Percentiles rank a stretch among this genome's conserved stretches.
Evolutionary conservation across 306 rosid species (phyloP).

Genomic region (Fragaria nilgerrensis): DNA sequence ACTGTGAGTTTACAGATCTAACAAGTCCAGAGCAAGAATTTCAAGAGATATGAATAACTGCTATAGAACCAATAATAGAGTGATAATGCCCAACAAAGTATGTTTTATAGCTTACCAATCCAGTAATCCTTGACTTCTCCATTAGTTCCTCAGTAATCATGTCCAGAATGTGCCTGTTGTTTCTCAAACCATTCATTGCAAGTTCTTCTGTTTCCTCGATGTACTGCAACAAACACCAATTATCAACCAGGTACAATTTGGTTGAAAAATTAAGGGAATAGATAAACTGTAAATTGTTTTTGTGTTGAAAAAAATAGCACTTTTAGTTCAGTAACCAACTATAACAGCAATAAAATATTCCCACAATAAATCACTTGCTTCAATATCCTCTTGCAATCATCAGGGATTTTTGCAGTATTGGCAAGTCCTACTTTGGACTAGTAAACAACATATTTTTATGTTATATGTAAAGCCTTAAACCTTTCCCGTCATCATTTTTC

Average conservation of each 20-base stretch:
- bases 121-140: conserved; percentile 88
- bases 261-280: conserved; percentile 3
- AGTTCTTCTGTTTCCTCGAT: conserved; percentile 93
- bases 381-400: neutral
- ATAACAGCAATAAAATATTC: neutral
- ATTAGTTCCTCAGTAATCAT: conserved; percentile 63
- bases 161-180: conserved; percentile 79
- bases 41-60: neutral
- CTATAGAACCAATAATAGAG: neutral
- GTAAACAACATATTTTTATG: neutral
- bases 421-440: neutral
- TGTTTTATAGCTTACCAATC: conserved; percentile 54
- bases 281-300: neutral
- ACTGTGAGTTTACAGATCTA: conserved; percentile 9
- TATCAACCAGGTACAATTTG: conserved; percentile 7
- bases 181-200: conserved; percentile 72
- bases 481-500: neutral
- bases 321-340: neutral
- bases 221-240: conserved; percentile 59
- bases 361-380: neutral
- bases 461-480: neutral
- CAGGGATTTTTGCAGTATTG: neutral
- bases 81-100: neutral
- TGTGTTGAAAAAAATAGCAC: neutral
- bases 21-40: conserved; percentile 15